Percentiles rank a stretch among this genome's conserved stretches.
These are phyloP conservation scores for Tylopilus sp. DNA, from an alignment of 1,284 basidiomycete genomes.

Conservation along the genomic window DNA sequence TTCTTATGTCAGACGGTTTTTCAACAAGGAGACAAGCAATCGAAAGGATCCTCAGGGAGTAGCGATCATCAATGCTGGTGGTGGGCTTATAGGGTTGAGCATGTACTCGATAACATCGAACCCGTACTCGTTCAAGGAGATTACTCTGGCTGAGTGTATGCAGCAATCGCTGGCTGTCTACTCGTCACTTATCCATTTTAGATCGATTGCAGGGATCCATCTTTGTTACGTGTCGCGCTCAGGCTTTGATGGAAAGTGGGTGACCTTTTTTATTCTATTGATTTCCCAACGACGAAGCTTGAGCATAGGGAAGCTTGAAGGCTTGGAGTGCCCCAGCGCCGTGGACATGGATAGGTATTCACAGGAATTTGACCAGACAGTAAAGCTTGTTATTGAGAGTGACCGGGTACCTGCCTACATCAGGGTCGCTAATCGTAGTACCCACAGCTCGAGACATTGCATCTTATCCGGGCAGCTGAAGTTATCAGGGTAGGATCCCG, in stretches of 20 bases:
- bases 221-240: neutral
- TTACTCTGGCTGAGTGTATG: conserved; percentile 37
- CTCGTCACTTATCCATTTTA: neutral
- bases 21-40: neutral
- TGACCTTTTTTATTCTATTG: neutral
- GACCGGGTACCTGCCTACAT: conserved; percentile 4
- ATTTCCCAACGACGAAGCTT: neutral
- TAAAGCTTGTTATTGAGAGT: neutral
- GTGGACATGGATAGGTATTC: conserved; percentile 9
- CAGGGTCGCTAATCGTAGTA: conserved; percentile 1
- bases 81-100: neutral
- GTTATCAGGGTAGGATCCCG: conserved; percentile 5
- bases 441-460: neutral
- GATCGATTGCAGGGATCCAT: neutral
- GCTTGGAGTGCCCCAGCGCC: conserved; percentile 18
- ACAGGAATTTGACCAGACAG: conserved; percentile 3
- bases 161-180: neutral
- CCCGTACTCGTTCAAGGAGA: conserved; percentile 32
- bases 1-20: conserved; percentile 11
- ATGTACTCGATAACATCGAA: neutral
- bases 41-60: neutral
- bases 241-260: neutral
- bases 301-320: conserved; percentile 19
- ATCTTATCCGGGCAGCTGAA: conserved; percentile 7
- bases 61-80: neutral